These are phyloP conservation scores for Podila clonocystis DNA, from an alignment of 192 early-diverging fungal species.

Conservation along the genomic window DNA sequence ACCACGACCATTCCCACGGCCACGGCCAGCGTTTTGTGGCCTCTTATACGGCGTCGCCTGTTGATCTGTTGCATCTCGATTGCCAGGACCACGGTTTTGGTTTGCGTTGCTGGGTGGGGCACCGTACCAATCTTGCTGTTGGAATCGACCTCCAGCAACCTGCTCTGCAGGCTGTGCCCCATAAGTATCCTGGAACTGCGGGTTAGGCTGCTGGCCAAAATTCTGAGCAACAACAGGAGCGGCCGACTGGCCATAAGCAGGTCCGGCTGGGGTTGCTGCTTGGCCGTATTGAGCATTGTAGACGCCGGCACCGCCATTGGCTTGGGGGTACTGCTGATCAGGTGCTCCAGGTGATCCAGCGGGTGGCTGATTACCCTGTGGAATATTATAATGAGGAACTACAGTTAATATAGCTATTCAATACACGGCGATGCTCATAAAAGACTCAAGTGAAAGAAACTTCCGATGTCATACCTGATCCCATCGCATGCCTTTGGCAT, in stretches of 20 bases:
- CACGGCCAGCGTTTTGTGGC: conserved; percentile 21
- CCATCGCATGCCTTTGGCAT: conserved; percentile 51
- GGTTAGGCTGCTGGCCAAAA: conserved; percentile 15
- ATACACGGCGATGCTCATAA: no score
- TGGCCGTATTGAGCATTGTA: conserved; percentile 11
- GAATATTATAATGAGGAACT: neutral
- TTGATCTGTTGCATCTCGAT: conserved; percentile 12
- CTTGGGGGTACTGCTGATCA: conserved; percentile 5
- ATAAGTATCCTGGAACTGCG: conserved; percentile 27
- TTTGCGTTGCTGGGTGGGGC: neutral
- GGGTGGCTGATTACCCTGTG: conserved; percentile 27
- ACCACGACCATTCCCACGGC: conserved; percentile 29
- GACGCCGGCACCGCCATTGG: neutral
- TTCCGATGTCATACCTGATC: conserved; percentile 18
- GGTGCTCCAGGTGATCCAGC: conserved; percentile 14
- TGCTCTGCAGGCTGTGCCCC: conserved; percentile 15
- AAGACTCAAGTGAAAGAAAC: neutral
- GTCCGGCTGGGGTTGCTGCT: conserved; percentile 7
- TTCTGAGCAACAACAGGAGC: conserved; percentile 10
- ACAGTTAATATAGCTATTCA: neutral
- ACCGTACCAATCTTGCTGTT: conserved; percentile 46
- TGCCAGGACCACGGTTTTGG: conserved; percentile 14
- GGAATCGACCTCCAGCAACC: conserved; percentile 5
- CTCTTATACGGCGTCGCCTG: conserved; percentile 39
- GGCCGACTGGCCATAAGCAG: conserved; percentile 15